Percentiles rank a stretch among this genome's conserved stretches.
These are phyloP conservation scores for Dactylellina cionopaga DNA, from an alignment of 2,329 filamentous ascomycete genomes.

Conservation along the genomic window DNA sequence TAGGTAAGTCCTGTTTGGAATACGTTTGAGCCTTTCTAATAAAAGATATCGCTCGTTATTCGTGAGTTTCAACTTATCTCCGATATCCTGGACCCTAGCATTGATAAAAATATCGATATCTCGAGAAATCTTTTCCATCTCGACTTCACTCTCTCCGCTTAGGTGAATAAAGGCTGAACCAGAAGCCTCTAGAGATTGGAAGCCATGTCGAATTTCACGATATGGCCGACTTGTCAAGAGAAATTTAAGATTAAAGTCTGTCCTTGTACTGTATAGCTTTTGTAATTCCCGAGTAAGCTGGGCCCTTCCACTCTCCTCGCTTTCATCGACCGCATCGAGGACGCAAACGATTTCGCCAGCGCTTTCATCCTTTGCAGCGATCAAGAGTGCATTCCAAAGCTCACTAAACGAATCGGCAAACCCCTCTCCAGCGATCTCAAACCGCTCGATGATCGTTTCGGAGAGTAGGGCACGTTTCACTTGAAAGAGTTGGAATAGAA, in stretches of 20 bases:
- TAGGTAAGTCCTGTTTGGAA: conserved; percentile 59
- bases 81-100: conserved; percentile 56
- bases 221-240: conserved; percentile 61
- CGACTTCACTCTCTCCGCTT: no score
- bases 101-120: conserved; percentile 61
- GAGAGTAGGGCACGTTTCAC: conserved; percentile 57
- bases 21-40: conserved; percentile 51
- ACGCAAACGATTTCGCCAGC: conserved; percentile 61
- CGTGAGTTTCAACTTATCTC: conserved; percentile 55
- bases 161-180: conserved; percentile 57
- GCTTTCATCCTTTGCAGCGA: conserved; percentile 52
- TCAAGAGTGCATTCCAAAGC: conserved; percentile 60
- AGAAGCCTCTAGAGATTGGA: conserved; percentile 51
- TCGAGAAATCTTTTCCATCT: no score
- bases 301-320: conserved; percentile 14
- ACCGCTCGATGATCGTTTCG: conserved; percentile 58
- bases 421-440: conserved; percentile 58
- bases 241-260: no score
- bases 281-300: not conserved
- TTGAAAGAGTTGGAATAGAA: not conserved
- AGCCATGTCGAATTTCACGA: conserved; percentile 57
- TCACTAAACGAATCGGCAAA: conserved; percentile 55
- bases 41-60: conserved; percentile 31
- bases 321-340: conserved; percentile 63
- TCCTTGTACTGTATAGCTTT: not conserved